Percentiles rank a stretch among this genome's conserved stretches.
These are phyloP conservation scores for Ottelia alismoides DNA, from an alignment of 106 monocot genomes.

Conservation along the genomic window DNA sequence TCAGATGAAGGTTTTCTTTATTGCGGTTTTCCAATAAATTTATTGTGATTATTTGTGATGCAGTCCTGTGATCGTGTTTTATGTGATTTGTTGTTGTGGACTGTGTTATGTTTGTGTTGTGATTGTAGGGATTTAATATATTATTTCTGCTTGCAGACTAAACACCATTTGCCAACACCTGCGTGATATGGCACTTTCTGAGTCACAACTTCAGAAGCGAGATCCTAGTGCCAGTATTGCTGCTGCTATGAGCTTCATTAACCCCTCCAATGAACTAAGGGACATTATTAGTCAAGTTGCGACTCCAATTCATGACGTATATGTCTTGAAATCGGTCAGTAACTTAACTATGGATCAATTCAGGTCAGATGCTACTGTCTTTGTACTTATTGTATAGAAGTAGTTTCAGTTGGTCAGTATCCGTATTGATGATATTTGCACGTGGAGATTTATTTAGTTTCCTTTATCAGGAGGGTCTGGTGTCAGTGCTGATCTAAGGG, in stretches of 20 bases:
- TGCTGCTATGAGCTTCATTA: conserved; percentile 32
- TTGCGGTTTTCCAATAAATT: too few species aligned
- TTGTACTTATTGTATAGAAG: background rate
- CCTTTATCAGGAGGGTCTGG: too few species aligned
- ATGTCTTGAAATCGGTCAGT: conserved; percentile 34
- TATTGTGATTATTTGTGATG: too few species aligned
- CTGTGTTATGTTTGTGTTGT: too few species aligned
- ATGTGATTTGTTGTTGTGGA: too few species aligned
- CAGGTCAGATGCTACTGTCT: conserved; percentile 36
- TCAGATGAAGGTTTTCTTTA: too few species aligned
- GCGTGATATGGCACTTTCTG: conserved; percentile 29
- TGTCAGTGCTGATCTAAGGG: too few species aligned
- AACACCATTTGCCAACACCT: conserved; percentile 29
- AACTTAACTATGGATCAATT: conserved; percentile 31
- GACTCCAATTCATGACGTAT: conserved; percentile 48
- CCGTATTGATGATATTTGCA: too few species aligned
- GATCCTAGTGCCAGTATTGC: conserved; percentile 24
- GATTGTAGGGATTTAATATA: background rate
- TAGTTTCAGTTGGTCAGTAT: background rate
- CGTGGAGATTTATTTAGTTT: too few species aligned
- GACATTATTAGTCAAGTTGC: conserved; percentile 33
- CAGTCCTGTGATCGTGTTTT: too few species aligned
- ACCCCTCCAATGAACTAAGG: conserved; percentile 27
- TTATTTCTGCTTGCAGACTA: conserved; percentile 27
- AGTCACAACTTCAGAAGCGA: conserved; percentile 30